These are phyloP conservation scores for Chrysoporthe puriensis DNA, from an alignment of 2,329 filamentous ascomycete species.

Conservation along the genomic window DNA sequence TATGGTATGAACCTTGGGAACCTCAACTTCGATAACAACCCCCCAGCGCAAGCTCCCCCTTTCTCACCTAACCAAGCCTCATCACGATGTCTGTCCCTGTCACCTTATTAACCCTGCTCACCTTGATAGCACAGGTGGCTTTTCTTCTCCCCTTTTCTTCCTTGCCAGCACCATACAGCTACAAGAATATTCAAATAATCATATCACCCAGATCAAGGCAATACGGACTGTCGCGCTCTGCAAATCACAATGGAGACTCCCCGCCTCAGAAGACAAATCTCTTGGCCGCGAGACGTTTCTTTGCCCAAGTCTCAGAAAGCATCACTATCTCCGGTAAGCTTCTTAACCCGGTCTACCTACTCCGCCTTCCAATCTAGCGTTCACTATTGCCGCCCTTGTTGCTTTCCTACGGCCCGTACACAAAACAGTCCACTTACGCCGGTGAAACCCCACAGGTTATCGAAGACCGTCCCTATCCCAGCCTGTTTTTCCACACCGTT, in stretches of 20 bases:
- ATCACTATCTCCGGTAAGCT: neutral
- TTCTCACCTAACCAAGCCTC: neutral
- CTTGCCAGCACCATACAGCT: neutral
- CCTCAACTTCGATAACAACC: neutral
- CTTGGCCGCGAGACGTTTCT: constrained; percentile 7
- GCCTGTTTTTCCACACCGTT: constrained; percentile 5
- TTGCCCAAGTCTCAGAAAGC: neutral
- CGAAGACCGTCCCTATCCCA: constrained; percentile 13
- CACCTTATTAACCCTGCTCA: neutral
- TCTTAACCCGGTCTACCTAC: neutral
- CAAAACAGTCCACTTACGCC: neutral
- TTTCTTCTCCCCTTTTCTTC: neutral
- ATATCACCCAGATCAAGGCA: neutral
- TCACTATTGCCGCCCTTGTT: neutral
- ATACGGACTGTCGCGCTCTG: too few relatives aligned
- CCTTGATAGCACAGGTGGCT: neutral
- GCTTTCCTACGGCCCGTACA: neutral
- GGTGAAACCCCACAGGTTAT: neutral
- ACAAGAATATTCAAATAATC: too few relatives aligned
- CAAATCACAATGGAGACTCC: neutral
- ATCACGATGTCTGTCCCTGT: neutral
- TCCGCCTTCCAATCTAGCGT: neutral
- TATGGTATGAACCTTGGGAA: too few relatives aligned
- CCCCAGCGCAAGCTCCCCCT: neutral
- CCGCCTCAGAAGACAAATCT: neutral